These are phyloP conservation scores for Cryptomeria japonica DNA, from an alignment of 75 land plant species.

Conservation along the genomic window DNA sequence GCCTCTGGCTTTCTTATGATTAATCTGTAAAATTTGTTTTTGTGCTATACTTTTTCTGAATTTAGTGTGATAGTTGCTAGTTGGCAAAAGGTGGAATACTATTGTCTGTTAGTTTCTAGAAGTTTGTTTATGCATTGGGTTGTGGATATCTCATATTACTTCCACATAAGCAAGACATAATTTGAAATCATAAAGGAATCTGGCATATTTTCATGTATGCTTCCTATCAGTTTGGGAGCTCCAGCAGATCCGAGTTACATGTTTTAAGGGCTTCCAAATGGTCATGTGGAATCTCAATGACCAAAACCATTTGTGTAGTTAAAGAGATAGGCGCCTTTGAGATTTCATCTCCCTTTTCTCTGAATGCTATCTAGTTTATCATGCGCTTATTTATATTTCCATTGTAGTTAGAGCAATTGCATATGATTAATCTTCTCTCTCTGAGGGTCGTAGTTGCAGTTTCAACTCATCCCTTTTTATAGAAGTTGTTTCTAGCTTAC, in stretches of 20 bases:
- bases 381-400: not conserved
- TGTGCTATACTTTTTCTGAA: not conserved
- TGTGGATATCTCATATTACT: not conserved
- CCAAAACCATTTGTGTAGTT: not conserved
- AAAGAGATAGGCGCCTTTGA: not conserved
- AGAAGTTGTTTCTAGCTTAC: not conserved
- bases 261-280: not conserved
- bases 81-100: not conserved
- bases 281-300: not conserved
- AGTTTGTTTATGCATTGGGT: not conserved
- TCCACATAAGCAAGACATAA: not conserved
- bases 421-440: not conserved
- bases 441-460: not conserved
- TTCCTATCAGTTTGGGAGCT: not conserved
- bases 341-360: not conserved
- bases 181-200: not conserved
- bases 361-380: not conserved
- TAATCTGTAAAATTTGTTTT: not conserved
- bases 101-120: not conserved
- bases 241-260: not conserved
- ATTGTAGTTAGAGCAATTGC: not conserved
- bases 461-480: not conserved
- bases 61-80: not conserved
- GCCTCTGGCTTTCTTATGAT: not conserved
- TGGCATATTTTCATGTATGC: not conserved